phyloP scores from a whole-genome alignment of 164 flowering plant genomes.

The Houttuynia cordata region DNA sequence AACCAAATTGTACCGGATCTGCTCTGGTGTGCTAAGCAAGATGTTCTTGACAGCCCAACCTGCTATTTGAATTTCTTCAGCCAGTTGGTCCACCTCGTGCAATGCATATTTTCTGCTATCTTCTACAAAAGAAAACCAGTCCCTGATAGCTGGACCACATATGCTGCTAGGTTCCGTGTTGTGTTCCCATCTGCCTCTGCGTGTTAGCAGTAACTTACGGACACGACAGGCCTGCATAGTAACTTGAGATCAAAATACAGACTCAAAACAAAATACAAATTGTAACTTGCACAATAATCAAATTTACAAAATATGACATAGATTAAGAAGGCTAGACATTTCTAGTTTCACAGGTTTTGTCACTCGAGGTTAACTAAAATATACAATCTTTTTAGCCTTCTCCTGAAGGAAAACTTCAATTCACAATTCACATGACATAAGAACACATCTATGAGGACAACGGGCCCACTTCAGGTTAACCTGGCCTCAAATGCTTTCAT shows the following conservation, averaged over 20 bases:
- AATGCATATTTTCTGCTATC: constrained; percentile 6
- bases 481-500: neutral
- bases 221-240: constrained; percentile 9
- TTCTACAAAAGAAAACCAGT: constrained; percentile 8
- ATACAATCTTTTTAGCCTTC: no score
- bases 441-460: no score
- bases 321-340: neutral
- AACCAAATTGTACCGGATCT: constrained; percentile 6
- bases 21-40: constrained; percentile 8
- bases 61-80: constrained; percentile 7
- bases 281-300: neutral
- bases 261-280: neutral
- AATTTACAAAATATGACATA: no score
- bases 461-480: neutral
- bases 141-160: neutral
- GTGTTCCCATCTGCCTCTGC: neutral
- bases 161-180: neutral
- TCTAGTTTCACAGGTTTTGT: neutral
- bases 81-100: neutral
- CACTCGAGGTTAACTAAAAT: no score
- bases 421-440: no score
- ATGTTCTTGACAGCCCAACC: constrained; percentile 14
- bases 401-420: no score
- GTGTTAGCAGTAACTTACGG: constrained; percentile 1
- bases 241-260: neutral